These are phyloP conservation scores for Cladorrhinum sp. DNA, from an alignment of 2,329 filamentous ascomycete genomes.

Conservation along the genomic window DNA sequence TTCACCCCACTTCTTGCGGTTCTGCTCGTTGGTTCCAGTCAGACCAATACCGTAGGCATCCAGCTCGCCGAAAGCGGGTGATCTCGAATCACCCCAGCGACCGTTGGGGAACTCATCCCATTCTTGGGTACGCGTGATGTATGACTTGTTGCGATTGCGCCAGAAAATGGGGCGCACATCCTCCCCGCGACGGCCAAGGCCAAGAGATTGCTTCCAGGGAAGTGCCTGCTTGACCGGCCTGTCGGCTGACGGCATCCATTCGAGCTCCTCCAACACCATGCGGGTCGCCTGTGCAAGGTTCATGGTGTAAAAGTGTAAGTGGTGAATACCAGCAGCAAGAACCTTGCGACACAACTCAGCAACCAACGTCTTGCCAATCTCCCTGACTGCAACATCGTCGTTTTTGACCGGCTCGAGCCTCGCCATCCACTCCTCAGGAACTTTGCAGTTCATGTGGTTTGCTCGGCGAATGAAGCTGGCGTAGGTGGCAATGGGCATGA, in stretches of 20 bases:
- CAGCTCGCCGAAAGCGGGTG: constrained; percentile 91
- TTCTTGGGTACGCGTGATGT: constrained; percentile 90
- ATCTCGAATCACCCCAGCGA: constrained; percentile 95
- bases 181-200: constrained; percentile 81
- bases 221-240: constrained; percentile 84
- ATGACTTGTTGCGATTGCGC: constrained; percentile 95
- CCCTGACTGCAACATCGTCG: constrained; percentile 87
- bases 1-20: constrained; percentile 90
- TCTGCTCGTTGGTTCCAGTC: constrained; percentile 92
- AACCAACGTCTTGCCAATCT: constrained; percentile 82
- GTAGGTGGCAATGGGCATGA: constrained; percentile 95
- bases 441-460: constrained; percentile 82
- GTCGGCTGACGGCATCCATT: constrained; percentile 72
- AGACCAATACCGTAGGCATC: constrained; percentile 92
- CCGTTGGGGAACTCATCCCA: constrained; percentile 99
- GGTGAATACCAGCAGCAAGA: constrained; percentile 74
- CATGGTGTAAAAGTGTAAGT: constrained; percentile 99
- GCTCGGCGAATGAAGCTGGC: constrained; percentile 87
- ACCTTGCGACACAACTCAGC: constrained; percentile 88
- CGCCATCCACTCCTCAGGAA: constrained; percentile 78
- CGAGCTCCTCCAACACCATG: constrained; percentile 88
- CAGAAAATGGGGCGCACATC: constrained; percentile 98
- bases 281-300: constrained; percentile 92
- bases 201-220: constrained; percentile 94
- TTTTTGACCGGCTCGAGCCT: constrained; percentile 92